Evolutionary conservation across 495 filamentous ascomycete species (phyloP), one percentile per base, ranked within the genome.

Genomic region (Annulohypoxylon nitens): DNA sequence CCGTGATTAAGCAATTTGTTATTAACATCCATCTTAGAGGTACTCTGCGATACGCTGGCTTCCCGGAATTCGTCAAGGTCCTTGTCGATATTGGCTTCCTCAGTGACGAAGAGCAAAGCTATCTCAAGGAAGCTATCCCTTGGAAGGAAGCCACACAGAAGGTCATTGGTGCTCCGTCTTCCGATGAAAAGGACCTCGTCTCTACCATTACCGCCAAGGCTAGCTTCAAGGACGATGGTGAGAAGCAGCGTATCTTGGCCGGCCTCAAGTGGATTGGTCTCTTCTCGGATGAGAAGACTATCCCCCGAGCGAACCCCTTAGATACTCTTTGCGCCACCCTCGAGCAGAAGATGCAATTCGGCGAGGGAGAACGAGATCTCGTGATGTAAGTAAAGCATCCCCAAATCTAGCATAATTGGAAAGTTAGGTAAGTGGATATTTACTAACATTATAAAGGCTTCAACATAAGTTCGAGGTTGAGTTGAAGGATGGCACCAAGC

Each of bases 401-500:
- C 55, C 10, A 43, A 51, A 11, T 51, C 12, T 30, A 30, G 3
- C 2, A 30, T 30, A 30, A 30, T 7, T 12, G 9, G 18, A 25
- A 11, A 54, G 3, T 33, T 5, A n/a, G 30, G 3, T 6, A 30
- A 30, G 0, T 30, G 5, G n/a, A 33, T 33, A 23, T 23, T 23
- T 23, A 26, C 34, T 59, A 12, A 59, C 11, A 43, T 18, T 43
- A 10, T 2, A 34, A 59, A 50, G 54, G 39, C 88, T 97, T 43
- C 93, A 97, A 84, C 96, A 99, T 87, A 93, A 92, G 80, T 98
- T 97, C 79, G 91, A 91, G 79, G 93, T 98, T 75, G 92, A 97
- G 86, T 81, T 91, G 78, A 88, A 89, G 78, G 93, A 97, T 76
- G 83, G 83, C 61, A 80, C 77, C 61, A 83, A 89, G 79, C 91